Base-by-base conservation (phyloP, 805 yeast species). In the Lachancea waltii region DNA sequence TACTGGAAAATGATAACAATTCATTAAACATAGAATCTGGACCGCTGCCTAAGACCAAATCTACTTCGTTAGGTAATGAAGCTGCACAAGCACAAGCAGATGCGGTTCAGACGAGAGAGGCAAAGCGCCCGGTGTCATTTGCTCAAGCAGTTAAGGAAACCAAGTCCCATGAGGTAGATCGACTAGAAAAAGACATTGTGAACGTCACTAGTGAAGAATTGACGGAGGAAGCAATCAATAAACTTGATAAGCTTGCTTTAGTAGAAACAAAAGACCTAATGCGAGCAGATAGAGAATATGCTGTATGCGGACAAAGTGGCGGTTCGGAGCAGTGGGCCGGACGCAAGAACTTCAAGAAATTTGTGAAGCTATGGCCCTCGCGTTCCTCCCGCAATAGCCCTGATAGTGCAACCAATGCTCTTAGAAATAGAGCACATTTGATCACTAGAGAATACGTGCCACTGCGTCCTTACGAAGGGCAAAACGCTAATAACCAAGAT, bases 341-440 rank as follows among this genome's bases (percentile, higher is more conserved):
- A 1, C 44, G 70, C 9, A 66, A 60, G 41, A 68, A 68, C 43
- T 68, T 62, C 43, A 69, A 69, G 38, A 53, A 43, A 4, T 69
- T 69, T 50, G 56, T 54, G 2, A 67, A 66, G 35, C 46, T 44
- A 18, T 41, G 56, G 39, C 57, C 62, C 19, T 25, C 28, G n/a
- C 38, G 17, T 11, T 37, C 36, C 11, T 26, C 34, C 6, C 17
- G 20, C n/a, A 14, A 23, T 11, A 26, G 31, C 19, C 38, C 36
- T 3, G 36, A 24, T 11, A 28, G 37, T 26, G 42, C 40, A 4
- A 33, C 16, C 22, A 23, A 30, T 13, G 38, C 43, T 4, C 37
- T 49, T 11, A 42, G 44, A 3, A 53, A 50, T 29, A 47, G 46
- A 11, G 56, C 55, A 4, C 51, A 50, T 30, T 35, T 56, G 18